These are phyloP conservation scores for Letharia lupina DNA, from an alignment of 495 filamentous ascomycete species.

Conservation along the genomic window DNA sequence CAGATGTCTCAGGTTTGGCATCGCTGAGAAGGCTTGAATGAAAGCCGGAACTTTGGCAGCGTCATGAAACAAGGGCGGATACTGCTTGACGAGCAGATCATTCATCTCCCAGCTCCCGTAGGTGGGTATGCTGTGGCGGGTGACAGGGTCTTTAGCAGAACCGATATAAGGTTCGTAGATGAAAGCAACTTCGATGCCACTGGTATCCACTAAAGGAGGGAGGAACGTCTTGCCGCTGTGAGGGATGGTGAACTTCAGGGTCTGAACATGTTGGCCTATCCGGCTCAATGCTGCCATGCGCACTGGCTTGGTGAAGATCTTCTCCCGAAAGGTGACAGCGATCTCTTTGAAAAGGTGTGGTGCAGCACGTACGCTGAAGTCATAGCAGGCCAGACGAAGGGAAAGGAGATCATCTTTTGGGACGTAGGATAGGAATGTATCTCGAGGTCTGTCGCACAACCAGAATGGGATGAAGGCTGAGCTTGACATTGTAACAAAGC, in stretches of 20 bases:
- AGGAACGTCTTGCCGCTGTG: slow-evolving; percentile 66
- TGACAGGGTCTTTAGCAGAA: slow-evolving; percentile 31
- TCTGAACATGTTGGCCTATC: slow-evolving; percentile 63
- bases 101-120: slow-evolving; percentile 57
- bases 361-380: slow-evolving; percentile 40
- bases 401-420: slow-evolving; percentile 37
- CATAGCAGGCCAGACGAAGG: slow-evolving; percentile 45
- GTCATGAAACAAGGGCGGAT: slow-evolving; percentile 72
- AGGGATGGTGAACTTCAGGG: slow-evolving; percentile 59
- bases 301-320: slow-evolving; percentile 59
- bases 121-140: slow-evolving; percentile 46
- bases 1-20: slow-evolving; percentile 58
- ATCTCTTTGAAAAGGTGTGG: slow-evolving; percentile 45
- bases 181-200: slow-evolving; percentile 63
- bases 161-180: slow-evolving; percentile 60
- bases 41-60: slow-evolving; percentile 76
- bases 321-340: slow-evolving; percentile 50
- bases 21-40: slow-evolving; percentile 54
- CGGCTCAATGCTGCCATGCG: slow-evolving; percentile 59
- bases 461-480: slow-evolving; percentile 43
- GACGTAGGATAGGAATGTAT: slow-evolving; percentile 35
- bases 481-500: slow-evolving; percentile 24
- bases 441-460: slow-evolving; percentile 38
- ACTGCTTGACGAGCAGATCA: slow-evolving; percentile 68
- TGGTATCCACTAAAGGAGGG: slow-evolving; percentile 62